Evolutionary conservation across 768 basidiomycete species (phyloP), one percentile per base, ranked within the genome.

Genomic region (Russula sp.): DNA sequence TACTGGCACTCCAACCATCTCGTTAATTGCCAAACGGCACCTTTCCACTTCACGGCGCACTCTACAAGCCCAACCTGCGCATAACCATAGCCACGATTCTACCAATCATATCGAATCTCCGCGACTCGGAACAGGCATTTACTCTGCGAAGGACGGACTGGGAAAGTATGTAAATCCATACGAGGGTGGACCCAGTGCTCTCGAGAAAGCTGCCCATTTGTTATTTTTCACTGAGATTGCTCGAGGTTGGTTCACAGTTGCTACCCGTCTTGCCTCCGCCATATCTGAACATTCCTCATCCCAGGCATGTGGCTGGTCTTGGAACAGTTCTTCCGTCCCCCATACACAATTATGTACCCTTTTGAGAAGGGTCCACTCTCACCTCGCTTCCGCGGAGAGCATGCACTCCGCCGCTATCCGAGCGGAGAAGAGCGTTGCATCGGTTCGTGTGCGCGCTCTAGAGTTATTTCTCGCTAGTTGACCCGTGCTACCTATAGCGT

Each of bases 191-290:
- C 91, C 89, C 14, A 88, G 87, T 73, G 94, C 97, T 50, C 80
- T 99, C 54, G 94, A 98, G 80, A 98, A 98, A 76, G 95, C 95
- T 53, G 88, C 91, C 48, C 89, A 94, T 74, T 73, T 97, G 54
- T 98, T 98, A 83, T 98, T 99, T 84, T 94, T 99, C 74, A 98
- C 96, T 62, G 97, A 99, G 77, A 97, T 99, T 70, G 77, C 96
- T 72, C 81, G 96, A 82, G 96, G 96, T 94, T 70, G 61, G 85
- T 75, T 42, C 55, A 37, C 42, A 13, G 35, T 31, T 22, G n/a
- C 42, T 55, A 39, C 51, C 20, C 18, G 53, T 20, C 37, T 56
- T 52, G 62, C 58, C 54, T 58, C 48, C 31, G 70, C 39, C 68
- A 71, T 51, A 66, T 67, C 55, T 40, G 53, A 47, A 35, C 39